phyloP scores from a whole-genome alignment of 2,329 filamentous ascomycete genomes.

The Trichoderma sp. region DNA sequence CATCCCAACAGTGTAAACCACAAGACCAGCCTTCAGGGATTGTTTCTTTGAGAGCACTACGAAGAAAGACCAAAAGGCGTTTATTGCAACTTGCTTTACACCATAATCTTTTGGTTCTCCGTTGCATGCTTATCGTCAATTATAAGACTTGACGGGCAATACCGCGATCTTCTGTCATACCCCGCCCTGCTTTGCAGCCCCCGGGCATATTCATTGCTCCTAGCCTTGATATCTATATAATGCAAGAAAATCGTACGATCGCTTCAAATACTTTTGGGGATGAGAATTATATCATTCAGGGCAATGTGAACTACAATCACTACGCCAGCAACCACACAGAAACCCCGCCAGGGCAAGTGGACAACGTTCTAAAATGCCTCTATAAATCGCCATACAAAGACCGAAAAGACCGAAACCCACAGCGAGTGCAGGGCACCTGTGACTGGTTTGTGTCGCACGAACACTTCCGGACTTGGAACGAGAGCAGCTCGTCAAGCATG shows the following conservation, averaged over 20 bases:
- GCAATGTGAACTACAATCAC: neutral
- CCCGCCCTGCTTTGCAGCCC: neutral
- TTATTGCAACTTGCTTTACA: neutral
- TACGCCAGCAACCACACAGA: neutral
- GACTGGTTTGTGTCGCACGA: neutral
- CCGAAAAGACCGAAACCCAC: neutral
- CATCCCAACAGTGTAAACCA: neutral
- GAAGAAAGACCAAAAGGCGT: neutral
- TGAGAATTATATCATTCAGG: neutral
- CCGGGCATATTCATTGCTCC: neutral
- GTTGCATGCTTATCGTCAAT: neutral
- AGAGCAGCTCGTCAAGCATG: neutral
- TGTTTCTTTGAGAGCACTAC: neutral
- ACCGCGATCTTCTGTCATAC: neutral
- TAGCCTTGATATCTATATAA: neutral
- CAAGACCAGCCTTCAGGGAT: neutral
- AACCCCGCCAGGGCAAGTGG: neutral
- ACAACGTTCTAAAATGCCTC: constrained; percentile 2
- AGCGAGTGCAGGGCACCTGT: neutral
- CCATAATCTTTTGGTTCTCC: neutral
- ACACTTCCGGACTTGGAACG: neutral
- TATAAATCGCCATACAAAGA: constrained; percentile 21
- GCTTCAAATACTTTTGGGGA: neutral
- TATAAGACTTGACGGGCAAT: neutral
- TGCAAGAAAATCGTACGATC: neutral